Evolutionary conservation across 768 basidiomycete genomes (phyloP), one percentile per base, ranked within the genome.

Genomic region (Trametes cinnabarina): DNA sequence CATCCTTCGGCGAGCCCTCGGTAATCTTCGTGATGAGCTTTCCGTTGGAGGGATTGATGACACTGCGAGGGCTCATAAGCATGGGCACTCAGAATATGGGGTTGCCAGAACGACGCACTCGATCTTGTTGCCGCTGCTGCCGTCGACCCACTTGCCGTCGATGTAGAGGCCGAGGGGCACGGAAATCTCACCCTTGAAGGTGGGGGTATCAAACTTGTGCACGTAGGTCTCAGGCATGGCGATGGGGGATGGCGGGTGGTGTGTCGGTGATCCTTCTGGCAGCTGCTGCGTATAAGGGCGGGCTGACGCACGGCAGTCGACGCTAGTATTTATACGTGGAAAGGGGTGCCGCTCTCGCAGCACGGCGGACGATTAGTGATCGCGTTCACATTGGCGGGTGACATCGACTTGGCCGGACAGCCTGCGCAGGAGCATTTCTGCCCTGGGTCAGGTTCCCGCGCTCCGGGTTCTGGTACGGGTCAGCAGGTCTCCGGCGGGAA

Each of bases 81-180:
- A 41, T 35, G 49, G 30, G 26, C 20, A 23, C 32, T 34, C 41
- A 20, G 14, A 26, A 25, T 7, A 23, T 7, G 35, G 41, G 7
- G 30, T 12, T 7, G 30, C 30, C 15, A 28, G 32, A 20, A 37
- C n/a, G 25, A 70, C 86, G 68, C 65, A 90, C 88, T 89, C 86
- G 67, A 92, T 86, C n/a, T 79, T 81, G n/a, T 75, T 79, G 1
- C 74, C 71, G 6, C 80, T 74, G 19, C 77, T 75, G 19, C 85
- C 83, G 34, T 84, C 82, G 14, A 82, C 73, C 65, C 81, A 92
- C 70, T 89, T 68, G 62, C 85, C 85, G 65, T 82, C 77, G 68
- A 93, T 89, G 76, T 85, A 92, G 54, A 91, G 65, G 28, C 89
- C 87, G 3, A 88, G 87, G 64, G 76, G 74, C 60, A 89, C 73